Evolutionary conservation across 345 rosid species (phyloP), one percentile per base, ranked within the genome.

Genomic region (Rhizophora apiculata): DNA sequence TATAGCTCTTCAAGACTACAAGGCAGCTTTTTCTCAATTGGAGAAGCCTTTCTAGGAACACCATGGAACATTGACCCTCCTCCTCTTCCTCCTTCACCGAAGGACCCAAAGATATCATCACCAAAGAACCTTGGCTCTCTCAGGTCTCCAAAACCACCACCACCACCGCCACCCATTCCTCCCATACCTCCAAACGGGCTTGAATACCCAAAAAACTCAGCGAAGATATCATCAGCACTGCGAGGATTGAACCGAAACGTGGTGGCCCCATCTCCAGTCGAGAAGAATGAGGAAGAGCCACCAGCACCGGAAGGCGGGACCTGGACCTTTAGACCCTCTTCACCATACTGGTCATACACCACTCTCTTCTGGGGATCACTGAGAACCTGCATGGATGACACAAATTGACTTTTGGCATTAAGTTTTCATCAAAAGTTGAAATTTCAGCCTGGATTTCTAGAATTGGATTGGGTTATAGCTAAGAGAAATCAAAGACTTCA

Each of bases 291-390:
- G 39, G 70, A 51, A 26, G 62, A 51, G 58, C 72, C 68, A 27
- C 68, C 60, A n/a, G 49, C 24, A 68, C 11, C 68, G 46, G 78
- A 71, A 0, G 74, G 74, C 37, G 70, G 74, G 1, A 70, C 62
- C 16, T 70, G 74, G 6, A 74, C 71, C 54, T 75, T 75, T 15
- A 75, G 62, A 34, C 79, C 79, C 74, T 75, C 79, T 54, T 75
- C 79, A n/a, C 79, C 79, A 43, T 70, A 75, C 21, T 70, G 74
- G 62, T 75, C 79, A 61, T 75, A 75, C 29, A 75, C 71, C 66
- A 63, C 71, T 62, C 58, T 70, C 55, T 75, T 75, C 52, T 65
- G 74, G 3, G 68, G 63, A 65, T 75, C 79, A 46, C 79, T 70
- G 6, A 75, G 70, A 60, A 75, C 74, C 79, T 75, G 46, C 62